Base-by-base conservation (phyloP, 495 filamentous ascomycete genomes). In the Staphylotrichum tortipilum region DNA sequence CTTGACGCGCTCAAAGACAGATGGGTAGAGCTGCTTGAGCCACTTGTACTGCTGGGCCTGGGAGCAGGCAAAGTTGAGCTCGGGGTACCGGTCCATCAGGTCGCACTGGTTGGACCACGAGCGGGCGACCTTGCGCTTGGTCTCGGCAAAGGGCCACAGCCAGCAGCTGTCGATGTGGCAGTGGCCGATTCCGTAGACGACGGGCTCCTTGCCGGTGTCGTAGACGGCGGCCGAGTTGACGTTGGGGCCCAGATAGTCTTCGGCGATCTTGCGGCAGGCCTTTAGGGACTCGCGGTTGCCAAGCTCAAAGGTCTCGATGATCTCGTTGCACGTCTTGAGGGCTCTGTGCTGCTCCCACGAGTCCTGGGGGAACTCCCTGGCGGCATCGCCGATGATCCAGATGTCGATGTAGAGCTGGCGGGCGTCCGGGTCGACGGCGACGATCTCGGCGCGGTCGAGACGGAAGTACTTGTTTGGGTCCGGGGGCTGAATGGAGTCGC, bases 111-210 rank as follows among this genome's bases (percentile, higher is more conserved):
- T 95, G 2, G 89, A 87, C 91, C 92, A 98, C 1, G 91, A 96
- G 18, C 92, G 81, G 21, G 88, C 92, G 7, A 96, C 83, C 72
- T 98, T 98, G 50, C 92, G 84, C 65, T 95, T 96, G 1, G 92
- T 98, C 74, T 98, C 92, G n/a, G 88, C 92, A 77, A 85, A 97
- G 3, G 92, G 92, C 92, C 92, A 98, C 9, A 98, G 72, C 92
- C 92, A 98, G 67, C 90, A 95, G 22, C 86, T 90, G 69, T 94
- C 92, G 55, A 98, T 98, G 62, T 98, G 92, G 57, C 92, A 98
- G 68, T 98, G 85, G 3, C 92, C 92, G 50, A 95, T 90, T 17
- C 80, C 92, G 59, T 81, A 89, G 17, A 96, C 88, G 41, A 92
- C 73, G 0, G 86, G 79, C 26, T 84, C 68, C 5, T 80, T 81